phyloP scores from a whole-genome alignment of 2,329 filamentous ascomycete genomes.

The Xylaria arbuscula region DNA sequence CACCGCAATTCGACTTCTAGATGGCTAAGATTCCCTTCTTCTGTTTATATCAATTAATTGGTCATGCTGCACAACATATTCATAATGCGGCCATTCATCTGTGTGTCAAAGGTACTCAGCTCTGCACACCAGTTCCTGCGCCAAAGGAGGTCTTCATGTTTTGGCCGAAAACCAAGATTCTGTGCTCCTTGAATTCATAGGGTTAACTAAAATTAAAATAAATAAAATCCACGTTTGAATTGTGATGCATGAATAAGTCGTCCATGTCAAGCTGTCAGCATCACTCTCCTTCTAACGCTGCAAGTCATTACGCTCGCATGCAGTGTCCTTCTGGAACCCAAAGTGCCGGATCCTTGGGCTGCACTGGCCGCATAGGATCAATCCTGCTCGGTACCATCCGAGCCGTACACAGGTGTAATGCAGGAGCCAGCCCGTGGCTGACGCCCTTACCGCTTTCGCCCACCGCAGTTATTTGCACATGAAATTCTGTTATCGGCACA shows the following conservation, averaged over 20 bases:
- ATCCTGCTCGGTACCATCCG: constrained; percentile 31
- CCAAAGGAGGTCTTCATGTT: background rate
- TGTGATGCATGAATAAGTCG: background rate
- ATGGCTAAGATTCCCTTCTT: constrained; percentile 6
- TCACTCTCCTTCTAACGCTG: background rate
- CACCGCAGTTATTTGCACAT: too few relatives aligned
- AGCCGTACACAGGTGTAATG: background rate
- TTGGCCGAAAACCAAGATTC: background rate
- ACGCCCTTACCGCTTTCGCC: background rate
- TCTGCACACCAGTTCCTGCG: background rate
- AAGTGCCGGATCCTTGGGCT: constrained; percentile 3
- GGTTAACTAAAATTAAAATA: background rate
- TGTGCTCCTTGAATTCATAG: background rate
- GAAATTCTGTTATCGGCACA: too few relatives aligned
- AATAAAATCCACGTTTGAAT: background rate
- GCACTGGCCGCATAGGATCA: background rate
- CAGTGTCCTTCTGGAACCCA: constrained; percentile 16
- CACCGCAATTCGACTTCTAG: background rate
- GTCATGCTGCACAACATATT: constrained; percentile 1
- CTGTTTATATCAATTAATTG: background rate
- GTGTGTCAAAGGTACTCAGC: background rate
- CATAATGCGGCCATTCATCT: constrained; percentile 6
- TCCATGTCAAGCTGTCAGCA: background rate
- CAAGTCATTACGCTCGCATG: background rate
- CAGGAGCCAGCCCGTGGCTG: background rate